Evolutionary conservation across 139 green algal genomes (phyloP).

Genomic region (Mesotaenium endlicherianum): DNA sequence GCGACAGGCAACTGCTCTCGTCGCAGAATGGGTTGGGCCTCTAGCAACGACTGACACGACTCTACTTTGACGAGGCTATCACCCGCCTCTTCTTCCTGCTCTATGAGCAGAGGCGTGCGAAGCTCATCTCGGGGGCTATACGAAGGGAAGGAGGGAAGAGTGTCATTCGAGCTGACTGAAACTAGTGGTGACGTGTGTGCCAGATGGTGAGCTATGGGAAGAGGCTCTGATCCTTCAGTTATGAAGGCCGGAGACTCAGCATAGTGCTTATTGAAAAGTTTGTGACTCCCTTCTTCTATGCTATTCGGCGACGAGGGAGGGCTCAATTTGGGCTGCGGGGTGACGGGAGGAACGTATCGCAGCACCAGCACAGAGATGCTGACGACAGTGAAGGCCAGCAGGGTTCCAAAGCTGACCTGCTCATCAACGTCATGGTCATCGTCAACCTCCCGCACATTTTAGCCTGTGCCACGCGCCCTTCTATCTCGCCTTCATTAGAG

Average conservation of each 20-base stretch:
- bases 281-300: too few relatives aligned
- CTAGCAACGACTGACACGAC: too few relatives aligned
- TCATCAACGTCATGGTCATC: neutral
- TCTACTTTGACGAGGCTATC: too few relatives aligned
- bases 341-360: conserved; percentile 14
- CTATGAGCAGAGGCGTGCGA: too few relatives aligned
- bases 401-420: conserved; percentile 16
- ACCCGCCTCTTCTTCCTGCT: too few relatives aligned
- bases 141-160: neutral
- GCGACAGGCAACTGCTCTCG: too few relatives aligned
- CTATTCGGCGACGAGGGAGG: neutral
- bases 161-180: neutral
- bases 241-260: neutral
- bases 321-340: neutral
- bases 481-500: too few relatives aligned
- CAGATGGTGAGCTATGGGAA: neutral
- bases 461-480: too few relatives aligned
- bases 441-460: neutral
- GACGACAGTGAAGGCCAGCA: conserved; percentile 37
- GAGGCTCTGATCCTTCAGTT: neutral
- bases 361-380: conserved; percentile 32
- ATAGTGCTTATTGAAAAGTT: too few relatives aligned
- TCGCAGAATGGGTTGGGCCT: too few relatives aligned
- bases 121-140: too few relatives aligned
- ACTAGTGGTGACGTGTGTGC: neutral